Conservation (phyloP, 768 basidiomycete species). For the Lactifluus echinatus region DNA sequence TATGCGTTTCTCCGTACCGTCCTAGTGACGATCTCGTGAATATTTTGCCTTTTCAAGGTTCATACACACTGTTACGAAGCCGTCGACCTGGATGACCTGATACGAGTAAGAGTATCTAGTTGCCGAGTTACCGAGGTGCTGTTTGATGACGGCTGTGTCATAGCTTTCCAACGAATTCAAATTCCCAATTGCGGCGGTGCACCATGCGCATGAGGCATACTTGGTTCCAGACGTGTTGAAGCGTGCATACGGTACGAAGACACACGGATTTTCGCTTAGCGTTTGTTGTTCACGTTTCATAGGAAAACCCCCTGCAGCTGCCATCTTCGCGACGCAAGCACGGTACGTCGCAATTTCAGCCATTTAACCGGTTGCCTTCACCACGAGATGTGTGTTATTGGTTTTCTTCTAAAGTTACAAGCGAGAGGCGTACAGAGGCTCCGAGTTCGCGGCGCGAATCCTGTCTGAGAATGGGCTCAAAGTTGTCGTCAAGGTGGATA, state of each 20-base stretch:
- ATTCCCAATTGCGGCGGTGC: slow-evolving; percentile 73
- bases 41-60: slow-evolving; percentile 24
- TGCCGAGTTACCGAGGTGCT: background rate
- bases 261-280: background rate
- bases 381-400: background rate
- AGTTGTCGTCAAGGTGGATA: slow-evolving; percentile 50
- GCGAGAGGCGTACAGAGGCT: slow-evolving; percentile 54
- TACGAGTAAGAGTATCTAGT: background rate
- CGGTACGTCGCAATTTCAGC: slow-evolving; percentile 26
- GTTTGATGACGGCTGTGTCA: background rate
- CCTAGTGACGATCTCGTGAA: background rate
- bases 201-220: slow-evolving; percentile 86
- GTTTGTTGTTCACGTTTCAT: background rate
- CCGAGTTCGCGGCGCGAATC: slow-evolving; percentile 56
- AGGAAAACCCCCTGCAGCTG: slow-evolving; percentile 59
- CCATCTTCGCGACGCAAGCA: slow-evolving; percentile 74
- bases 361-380: slow-evolving; percentile 6
- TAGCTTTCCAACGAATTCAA: slow-evolving; percentile 87
- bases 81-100: slow-evolving; percentile 31
- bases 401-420: slow-evolving; percentile 33
- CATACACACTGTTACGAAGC: slow-evolving; percentile 39
- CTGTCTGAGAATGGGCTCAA: slow-evolving; percentile 47
- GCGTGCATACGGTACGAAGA: slow-evolving; percentile 39
- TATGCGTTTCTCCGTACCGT: slow-evolving; percentile 22
- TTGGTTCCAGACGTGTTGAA: slow-evolving; percentile 80